Conservation (phyloP, 1,139 yeast genomes). For the Yamadazyma siamensis region DNA sequence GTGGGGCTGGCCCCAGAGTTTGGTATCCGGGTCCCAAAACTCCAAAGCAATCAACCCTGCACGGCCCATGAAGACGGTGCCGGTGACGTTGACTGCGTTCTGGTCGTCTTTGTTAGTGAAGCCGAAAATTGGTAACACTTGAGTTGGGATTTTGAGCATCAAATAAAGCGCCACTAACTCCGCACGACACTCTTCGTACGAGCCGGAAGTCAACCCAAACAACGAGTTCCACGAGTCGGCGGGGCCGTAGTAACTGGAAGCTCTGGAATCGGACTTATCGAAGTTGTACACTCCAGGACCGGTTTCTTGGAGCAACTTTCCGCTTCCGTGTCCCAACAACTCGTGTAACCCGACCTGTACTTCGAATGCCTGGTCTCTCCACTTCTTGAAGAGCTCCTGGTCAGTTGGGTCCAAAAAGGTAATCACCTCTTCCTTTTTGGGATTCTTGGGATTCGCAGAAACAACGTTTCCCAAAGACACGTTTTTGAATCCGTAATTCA, state of each 20-base stretch:
- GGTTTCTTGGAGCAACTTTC: slow-evolving; percentile 69
- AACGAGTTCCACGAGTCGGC: slow-evolving; percentile 90
- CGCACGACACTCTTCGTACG: slow-evolving; percentile 91
- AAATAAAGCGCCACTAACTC: slow-evolving; percentile 84
- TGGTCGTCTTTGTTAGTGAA: slow-evolving; percentile 55
- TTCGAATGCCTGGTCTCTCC: slow-evolving; percentile 81
- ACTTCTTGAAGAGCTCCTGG: slow-evolving; percentile 58
- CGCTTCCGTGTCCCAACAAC: slow-evolving; percentile 89
- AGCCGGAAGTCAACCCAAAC: slow-evolving; percentile 78
- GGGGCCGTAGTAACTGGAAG: slow-evolving; percentile 64
- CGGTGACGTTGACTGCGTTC: slow-evolving; percentile 60
- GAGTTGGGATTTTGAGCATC: slow-evolving; percentile 56
- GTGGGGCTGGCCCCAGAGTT: slow-evolving; percentile 95
- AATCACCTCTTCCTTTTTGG: slow-evolving; percentile 63
- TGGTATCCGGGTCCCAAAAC: slow-evolving; percentile 77
- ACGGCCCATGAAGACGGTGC: slow-evolving; percentile 78
- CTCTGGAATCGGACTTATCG: slow-evolving; percentile 64
- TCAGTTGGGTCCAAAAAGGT: slow-evolving; percentile 59
- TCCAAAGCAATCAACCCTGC: slow-evolving; percentile 83
- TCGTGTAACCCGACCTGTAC: slow-evolving; percentile 94
- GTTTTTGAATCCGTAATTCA: slow-evolving; percentile 81
- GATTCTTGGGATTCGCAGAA: slow-evolving; percentile 61
- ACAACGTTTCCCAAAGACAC: slow-evolving; percentile 85
- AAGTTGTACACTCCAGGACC: slow-evolving; percentile 68
- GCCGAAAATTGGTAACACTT: slow-evolving; percentile 71